These are phyloP conservation scores for Hirsutella thompsonii DNA, from an alignment of 2,329 filamentous ascomycete genomes.

Conservation along the genomic window DNA sequence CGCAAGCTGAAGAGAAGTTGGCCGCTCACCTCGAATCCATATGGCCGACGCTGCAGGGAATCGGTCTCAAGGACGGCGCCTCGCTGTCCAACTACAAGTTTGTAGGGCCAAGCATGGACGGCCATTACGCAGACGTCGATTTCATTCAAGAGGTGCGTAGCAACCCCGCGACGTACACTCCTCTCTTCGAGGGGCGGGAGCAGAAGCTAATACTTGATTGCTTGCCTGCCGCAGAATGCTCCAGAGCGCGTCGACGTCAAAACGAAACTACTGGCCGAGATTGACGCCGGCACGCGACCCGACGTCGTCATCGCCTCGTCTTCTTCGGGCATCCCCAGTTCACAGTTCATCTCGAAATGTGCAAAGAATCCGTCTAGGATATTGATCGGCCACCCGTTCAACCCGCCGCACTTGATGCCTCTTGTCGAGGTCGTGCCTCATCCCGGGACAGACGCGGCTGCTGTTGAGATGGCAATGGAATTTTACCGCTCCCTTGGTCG, in stretches of 20 bases:
- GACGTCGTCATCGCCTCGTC: slow-evolving; percentile 25
- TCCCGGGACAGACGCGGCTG: slow-evolving; percentile 11
- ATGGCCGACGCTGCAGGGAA: slow-evolving; percentile 2
- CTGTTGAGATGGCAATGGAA: not conserved
- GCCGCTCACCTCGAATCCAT: slow-evolving; percentile 3
- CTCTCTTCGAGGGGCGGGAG: not conserved
- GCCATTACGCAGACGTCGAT: slow-evolving; percentile 11
- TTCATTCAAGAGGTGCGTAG: slow-evolving; percentile 18
- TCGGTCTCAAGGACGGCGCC: not conserved
- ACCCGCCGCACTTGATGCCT: slow-evolving; percentile 33
- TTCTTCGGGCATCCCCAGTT: slow-evolving; percentile 20
- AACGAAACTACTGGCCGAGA: slow-evolving; percentile 18
- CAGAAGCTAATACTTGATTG: not conserved
- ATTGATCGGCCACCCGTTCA: slow-evolving; percentile 32
- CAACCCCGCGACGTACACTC: not conserved
- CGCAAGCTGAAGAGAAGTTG: slow-evolving; percentile 18
- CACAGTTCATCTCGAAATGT: slow-evolving; percentile 5
- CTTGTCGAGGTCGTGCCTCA: slow-evolving; percentile 31
- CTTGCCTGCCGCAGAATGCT: slow-evolving; percentile 20
- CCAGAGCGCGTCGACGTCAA: slow-evolving; percentile 27
- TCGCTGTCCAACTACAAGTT: slow-evolving; percentile 3
- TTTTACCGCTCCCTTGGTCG: not conserved
- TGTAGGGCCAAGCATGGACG: slow-evolving; percentile 1
- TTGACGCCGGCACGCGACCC: slow-evolving; percentile 15
- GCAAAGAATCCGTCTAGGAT: slow-evolving; percentile 17